Evolutionary conservation across 129 eudicot species (phyloP), one percentile per base, ranked within the genome.

Genomic region (Flaveria linearis): DNA sequence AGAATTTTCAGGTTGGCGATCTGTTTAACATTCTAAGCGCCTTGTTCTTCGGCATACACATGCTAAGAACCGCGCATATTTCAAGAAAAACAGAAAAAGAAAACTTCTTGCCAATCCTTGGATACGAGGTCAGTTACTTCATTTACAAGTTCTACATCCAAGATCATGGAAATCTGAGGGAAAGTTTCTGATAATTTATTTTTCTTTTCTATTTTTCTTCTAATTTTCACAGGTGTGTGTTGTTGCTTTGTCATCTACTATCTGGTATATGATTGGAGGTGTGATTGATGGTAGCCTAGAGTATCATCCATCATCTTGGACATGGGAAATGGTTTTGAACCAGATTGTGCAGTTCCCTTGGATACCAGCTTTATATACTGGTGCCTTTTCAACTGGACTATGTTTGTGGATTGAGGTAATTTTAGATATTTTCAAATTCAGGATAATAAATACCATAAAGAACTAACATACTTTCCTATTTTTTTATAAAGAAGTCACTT

Each of bases 391-490:
- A 20, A 90, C 98, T 5, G 86, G 98, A 25, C 41, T 92, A 66
- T 92, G 98, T 86, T 83, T 92, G 69, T 92, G 91, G 90, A 78
- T 88, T 68, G 98, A 92, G 96, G 93, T 92, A 65, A 68, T n/a
- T 30, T 76, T 6, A 15, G 14, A 15, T 28, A 26, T 1, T 50
- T 28, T 2, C 50, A 15, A 2, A 20, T 49, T 73, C n/a, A 28
- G 33, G 33, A 3, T 2, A 28, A 28, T 28, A 28, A 28, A 28
- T 28, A 28, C 33, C 33, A 28, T 28, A 28, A 28, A 28, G 4
- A 28, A 28, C 33, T 28, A 28, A 28, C 4, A 28, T 28, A 28
- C 33, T 28, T 28, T 28, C 33, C 2, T 28, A 28, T 28, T 28
- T 28, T 28, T 28, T 28, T 28, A 1, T 28, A 4, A 28, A 28